A percentile compares a stretch with the other conserved stretches of the same genome.
Conservation (phyloP, 345 rosid genomes). For the Melastoma malabathricum region DNA sequence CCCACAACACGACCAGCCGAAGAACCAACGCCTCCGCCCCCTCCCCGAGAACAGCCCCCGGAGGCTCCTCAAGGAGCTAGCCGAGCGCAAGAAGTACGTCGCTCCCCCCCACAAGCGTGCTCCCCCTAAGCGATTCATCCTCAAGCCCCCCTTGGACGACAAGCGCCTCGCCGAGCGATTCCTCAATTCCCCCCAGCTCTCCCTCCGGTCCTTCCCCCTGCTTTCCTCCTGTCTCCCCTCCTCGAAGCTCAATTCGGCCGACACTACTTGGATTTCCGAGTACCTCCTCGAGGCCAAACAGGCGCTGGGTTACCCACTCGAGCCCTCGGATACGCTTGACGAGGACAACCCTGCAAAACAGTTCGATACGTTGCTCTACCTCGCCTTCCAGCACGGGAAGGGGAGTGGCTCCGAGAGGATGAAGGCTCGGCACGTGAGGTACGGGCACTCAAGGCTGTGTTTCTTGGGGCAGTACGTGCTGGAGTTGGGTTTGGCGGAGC, state of each 20-base stretch:
- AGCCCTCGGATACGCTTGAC: constrained; percentile 40
- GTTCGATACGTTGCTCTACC: constrained; percentile 65
- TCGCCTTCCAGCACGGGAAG: constrained; percentile 78
- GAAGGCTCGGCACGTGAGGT: constrained; percentile 65
- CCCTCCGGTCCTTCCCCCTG: constrained; percentile 73
- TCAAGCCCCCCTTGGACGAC: constrained; percentile 81
- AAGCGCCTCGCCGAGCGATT: constrained; percentile 62
- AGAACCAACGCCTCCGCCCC: constrained; percentile 67
- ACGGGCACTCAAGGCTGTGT: constrained; percentile 67
- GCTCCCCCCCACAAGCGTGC: constrained; percentile 50
- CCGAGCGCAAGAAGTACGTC: constrained; percentile 48
- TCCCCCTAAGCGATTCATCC: constrained; percentile 62
- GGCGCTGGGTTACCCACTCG: constrained; percentile 78
- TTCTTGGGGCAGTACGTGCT: constrained; percentile 90
- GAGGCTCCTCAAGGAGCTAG: constrained; percentile 84
- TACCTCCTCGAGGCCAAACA: constrained; percentile 84
- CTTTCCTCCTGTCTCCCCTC: constrained; percentile 82
- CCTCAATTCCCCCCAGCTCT: constrained; percentile 76
- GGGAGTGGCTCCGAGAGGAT: constrained; percentile 54
- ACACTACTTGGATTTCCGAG: constrained; percentile 84
- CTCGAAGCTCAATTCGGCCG: constrained; percentile 71
- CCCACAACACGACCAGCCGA: constrained; percentile 44
- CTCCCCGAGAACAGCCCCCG: constrained; percentile 77
- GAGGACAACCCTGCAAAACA: constrained; percentile 95
- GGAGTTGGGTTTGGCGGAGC: constrained; percentile 71